Evolutionary conservation across 768 basidiomycete genomes (phyloP).

Genomic region (Mycena sanguinolenta): DNA sequence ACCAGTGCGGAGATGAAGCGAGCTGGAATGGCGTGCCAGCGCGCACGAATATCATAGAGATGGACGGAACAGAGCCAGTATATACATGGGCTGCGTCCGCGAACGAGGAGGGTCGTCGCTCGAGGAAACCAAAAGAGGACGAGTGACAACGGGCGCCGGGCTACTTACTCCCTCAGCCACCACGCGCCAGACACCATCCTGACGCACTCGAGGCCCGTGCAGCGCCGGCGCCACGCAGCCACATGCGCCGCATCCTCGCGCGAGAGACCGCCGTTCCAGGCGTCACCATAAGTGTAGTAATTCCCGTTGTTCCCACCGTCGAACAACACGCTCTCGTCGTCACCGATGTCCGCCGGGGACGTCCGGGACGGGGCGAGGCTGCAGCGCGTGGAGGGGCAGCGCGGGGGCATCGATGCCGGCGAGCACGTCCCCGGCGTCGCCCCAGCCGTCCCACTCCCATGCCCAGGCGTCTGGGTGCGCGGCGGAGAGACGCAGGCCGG

Average conservation of each 20-base stretch:
- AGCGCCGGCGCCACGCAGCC: slow-evolving; percentile 33
- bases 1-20: too few relatives aligned
- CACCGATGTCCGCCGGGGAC: not conserved
- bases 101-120: too few relatives aligned
- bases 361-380: not conserved
- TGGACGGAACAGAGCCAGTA: too few relatives aligned
- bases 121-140: too few relatives aligned
- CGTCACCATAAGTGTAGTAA: not conserved
- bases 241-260: slow-evolving; percentile 32
- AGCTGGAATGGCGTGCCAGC: too few relatives aligned
- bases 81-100: too few relatives aligned
- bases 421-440: slow-evolving; percentile 21
- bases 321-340: slow-evolving; percentile 13
- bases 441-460: slow-evolving; percentile 38
- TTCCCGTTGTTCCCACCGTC: not conserved
- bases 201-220: slow-evolving; percentile 24
- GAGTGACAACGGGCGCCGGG: too few relatives aligned
- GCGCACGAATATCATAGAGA: too few relatives aligned
- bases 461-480: slow-evolving; percentile 6
- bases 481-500: not conserved
- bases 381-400: not conserved
- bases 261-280: slow-evolving; percentile 6
- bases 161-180: slow-evolving; percentile 31
- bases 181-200: slow-evolving; percentile 35
- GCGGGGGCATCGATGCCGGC: not conserved